A percentile compares a stretch with the other conserved stretches of the same genome.
Conservation (phyloP, 345 rosid genomes). For the Eucalyptus sp. region DNA sequence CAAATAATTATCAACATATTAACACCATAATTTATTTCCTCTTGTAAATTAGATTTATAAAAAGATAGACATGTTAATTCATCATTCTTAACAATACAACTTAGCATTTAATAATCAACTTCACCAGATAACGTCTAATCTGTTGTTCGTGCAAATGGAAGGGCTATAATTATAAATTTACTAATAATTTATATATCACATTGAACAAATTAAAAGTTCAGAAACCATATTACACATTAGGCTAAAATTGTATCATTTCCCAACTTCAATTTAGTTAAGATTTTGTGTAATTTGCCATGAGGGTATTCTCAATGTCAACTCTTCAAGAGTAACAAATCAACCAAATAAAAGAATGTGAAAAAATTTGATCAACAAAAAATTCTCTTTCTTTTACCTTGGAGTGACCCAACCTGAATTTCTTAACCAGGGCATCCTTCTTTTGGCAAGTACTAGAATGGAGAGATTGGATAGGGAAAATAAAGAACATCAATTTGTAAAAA, state of each 20-base stretch:
- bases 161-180: neutral
- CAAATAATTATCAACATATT: neutral
- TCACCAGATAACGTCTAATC: neutral
- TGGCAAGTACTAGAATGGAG: neutral
- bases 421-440: neutral
- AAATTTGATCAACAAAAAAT: neutral
- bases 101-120: neutral
- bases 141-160: neutral
- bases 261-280: neutral
- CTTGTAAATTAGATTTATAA: neutral
- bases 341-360: neutral
- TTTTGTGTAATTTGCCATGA: neutral
- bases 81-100: neutral
- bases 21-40: neutral
- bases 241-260: neutral
- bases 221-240: neutral
- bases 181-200: neutral
- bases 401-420: neutral
- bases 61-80: neutral
- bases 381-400: neutral
- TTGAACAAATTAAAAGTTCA: neutral
- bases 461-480: neutral
- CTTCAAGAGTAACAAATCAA: neutral
- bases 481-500: neutral
- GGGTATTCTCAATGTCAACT: neutral